These are phyloP conservation scores for Ascochyta clinopodiicola DNA, from an alignment of 2,329 filamentous ascomycete genomes.

Conservation along the genomic window DNA sequence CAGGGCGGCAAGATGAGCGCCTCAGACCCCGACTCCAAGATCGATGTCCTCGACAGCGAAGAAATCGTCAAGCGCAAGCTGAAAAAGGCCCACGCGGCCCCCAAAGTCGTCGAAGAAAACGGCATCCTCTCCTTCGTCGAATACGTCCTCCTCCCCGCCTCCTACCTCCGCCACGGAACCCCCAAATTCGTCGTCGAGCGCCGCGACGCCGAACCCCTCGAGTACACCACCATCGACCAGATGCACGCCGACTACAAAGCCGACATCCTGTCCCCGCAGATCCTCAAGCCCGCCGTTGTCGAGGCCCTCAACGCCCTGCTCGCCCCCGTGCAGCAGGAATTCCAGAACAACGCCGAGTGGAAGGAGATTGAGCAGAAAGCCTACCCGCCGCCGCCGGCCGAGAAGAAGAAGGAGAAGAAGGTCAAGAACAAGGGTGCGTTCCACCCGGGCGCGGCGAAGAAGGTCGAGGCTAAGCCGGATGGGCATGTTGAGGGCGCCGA, in stretches of 20 bases:
- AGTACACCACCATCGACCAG: slow-evolving; percentile 77
- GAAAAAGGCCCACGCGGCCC: slow-evolving; percentile 80
- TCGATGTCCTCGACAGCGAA: slow-evolving; percentile 84
- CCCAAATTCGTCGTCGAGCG: slow-evolving; percentile 72
- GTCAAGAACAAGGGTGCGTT: slow-evolving; percentile 77
- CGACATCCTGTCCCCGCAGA: slow-evolving; percentile 85
- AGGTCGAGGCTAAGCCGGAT: slow-evolving; percentile 54
- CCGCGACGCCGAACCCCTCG: slow-evolving; percentile 73
- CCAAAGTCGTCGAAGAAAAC: slow-evolving; percentile 80
- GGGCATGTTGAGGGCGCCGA: slow-evolving; percentile 53
- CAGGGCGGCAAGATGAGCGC: slow-evolving; percentile 80
- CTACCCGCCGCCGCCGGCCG: slow-evolving; percentile 74
- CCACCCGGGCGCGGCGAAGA: slow-evolving; percentile 56
- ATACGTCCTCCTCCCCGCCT: slow-evolving; percentile 81
- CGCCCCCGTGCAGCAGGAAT: slow-evolving; percentile 78
- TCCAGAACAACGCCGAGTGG: slow-evolving; percentile 76
- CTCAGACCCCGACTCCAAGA: slow-evolving; percentile 79
- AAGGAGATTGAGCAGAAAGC: slow-evolving; percentile 77
- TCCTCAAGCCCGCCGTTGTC: slow-evolving; percentile 83
- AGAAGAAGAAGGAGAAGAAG: slow-evolving; percentile 71
- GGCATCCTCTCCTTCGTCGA: slow-evolving; percentile 87
- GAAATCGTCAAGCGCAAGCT: slow-evolving; percentile 72
- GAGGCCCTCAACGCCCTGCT: slow-evolving; percentile 76
- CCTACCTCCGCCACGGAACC: slow-evolving; percentile 63
- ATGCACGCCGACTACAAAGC: slow-evolving; percentile 80